A percentile compares a stretch with the other conserved stretches of the same genome.
phyloP scores from a whole-genome alignment of 1,284 basidiomycete species.

The Ceratobasidium sp. region DNA sequence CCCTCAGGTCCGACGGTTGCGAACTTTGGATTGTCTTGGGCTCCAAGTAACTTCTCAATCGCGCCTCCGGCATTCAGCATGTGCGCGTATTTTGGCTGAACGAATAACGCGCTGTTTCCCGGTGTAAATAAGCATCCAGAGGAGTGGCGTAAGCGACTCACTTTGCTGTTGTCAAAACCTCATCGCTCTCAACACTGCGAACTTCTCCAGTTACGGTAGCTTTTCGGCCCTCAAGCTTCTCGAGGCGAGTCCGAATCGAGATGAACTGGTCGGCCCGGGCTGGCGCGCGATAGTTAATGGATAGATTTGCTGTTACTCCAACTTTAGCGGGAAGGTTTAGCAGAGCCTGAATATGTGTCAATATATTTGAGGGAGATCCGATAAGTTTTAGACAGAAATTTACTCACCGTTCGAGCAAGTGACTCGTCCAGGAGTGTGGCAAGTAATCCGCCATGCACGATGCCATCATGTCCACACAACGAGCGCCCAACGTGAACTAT shows the following conservation, averaged over 20 bases:
- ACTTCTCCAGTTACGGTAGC: constrained; percentile 78
- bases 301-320: constrained; percentile 91
- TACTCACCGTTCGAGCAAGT: constrained; percentile 82
- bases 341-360: constrained; percentile 71
- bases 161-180: constrained; percentile 83
- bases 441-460: constrained; percentile 93
- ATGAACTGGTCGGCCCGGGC: constrained; percentile 89
- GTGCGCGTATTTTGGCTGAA: constrained; percentile 87
- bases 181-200: constrained; percentile 81
- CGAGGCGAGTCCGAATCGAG: constrained; percentile 75
- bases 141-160: constrained; percentile 58
- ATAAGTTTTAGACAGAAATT: background rate
- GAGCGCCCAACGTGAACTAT: constrained; percentile 88
- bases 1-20: constrained; percentile 23
- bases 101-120: constrained; percentile 73
- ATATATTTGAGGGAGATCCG: too few species aligned
- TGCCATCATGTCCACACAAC: constrained; percentile 93
- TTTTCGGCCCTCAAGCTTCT: constrained; percentile 82
- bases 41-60: constrained; percentile 36
- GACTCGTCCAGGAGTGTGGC: constrained; percentile 93
- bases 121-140: constrained; percentile 15
- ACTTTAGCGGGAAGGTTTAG: constrained; percentile 88
- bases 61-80: constrained; percentile 68
- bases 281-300: constrained; percentile 83
- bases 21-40: constrained; percentile 3